A percentile compares a stretch with the other conserved stretches of the same genome.
These are phyloP conservation scores for Erythrophleum ivorense DNA, from an alignment of 331 rosid genomes.

Conservation along the genomic window DNA sequence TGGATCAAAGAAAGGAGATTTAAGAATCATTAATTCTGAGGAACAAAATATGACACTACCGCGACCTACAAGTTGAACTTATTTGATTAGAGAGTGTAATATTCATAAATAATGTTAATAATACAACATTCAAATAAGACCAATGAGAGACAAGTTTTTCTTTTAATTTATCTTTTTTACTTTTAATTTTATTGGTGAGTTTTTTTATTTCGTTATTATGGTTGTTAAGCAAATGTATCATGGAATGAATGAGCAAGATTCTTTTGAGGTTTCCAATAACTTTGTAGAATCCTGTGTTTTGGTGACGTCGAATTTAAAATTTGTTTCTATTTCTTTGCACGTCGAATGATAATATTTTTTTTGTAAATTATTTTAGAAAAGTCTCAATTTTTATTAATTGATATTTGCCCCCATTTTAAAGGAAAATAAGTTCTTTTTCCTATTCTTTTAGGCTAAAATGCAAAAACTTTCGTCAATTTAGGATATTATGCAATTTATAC, in stretches of 20 bases:
- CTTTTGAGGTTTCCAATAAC: no score
- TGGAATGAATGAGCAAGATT: not conserved
- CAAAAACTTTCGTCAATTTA: no score
- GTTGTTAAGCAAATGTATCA: not conserved
- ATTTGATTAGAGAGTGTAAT: no score
- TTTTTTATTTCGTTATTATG: no score
- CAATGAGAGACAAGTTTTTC: not conserved
- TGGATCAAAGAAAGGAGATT: no score
- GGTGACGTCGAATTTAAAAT: not conserved
- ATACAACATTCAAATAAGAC: not conserved
- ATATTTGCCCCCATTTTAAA: not conserved
- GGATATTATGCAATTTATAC: no score
- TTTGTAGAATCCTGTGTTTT: not conserved
- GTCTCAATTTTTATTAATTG: not conserved
- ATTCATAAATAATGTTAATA: no score
- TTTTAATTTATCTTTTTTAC: no score
- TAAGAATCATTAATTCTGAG: no score
- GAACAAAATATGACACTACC: no score
- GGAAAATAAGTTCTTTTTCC: not conserved
- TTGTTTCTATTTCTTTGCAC: not conserved
- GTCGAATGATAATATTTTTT: not conserved
- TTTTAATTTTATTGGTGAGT: no score
- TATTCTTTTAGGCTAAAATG: not conserved
- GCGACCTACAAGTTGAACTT: no score
- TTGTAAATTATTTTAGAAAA: not conserved